Evolutionary conservation across 208 protist species (phyloP).

Genomic region (Angomonas ambiguus): DNA sequence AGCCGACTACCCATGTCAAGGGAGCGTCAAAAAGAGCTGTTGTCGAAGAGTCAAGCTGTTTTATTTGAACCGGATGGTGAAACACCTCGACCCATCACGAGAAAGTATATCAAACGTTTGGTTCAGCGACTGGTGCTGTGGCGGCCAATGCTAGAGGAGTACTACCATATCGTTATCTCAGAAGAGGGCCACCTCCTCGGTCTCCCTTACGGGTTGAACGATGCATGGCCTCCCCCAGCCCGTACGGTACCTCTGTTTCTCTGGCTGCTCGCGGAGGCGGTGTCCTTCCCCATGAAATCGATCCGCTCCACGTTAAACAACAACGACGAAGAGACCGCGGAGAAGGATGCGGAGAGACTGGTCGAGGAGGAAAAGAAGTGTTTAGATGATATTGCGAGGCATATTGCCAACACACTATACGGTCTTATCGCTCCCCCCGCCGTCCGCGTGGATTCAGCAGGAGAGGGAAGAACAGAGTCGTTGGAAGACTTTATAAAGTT

Average conservation of each 20-base stretch:
- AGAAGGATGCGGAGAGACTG: constrained; percentile 23
- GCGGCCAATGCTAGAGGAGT: constrained; percentile 75
- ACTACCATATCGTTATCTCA: constrained; percentile 67
- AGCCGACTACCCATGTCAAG: background rate
- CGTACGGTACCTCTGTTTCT: constrained; percentile 61
- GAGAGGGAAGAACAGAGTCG: background rate
- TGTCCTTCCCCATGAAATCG: constrained; percentile 41
- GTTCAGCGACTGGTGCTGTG: constrained; percentile 44
- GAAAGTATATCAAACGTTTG: constrained; percentile 37
- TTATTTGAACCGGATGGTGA: constrained; percentile 1
- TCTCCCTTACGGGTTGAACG: constrained; percentile 56
- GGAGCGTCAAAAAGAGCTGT: background rate
- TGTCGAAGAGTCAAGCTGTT: background rate
- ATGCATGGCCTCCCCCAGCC: constrained; percentile 61
- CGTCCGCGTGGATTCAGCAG: background rate
- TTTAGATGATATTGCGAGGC: constrained; percentile 60
- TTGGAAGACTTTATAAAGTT: constrained; percentile 38
- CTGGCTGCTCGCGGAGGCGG: constrained; percentile 57
- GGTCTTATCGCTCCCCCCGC: constrained; percentile 16
- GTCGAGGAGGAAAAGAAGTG: constrained; percentile 58
- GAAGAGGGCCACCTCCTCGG: constrained; percentile 36
- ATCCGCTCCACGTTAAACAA: background rate
- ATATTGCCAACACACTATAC: constrained; percentile 72
- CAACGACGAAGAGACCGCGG: background rate
- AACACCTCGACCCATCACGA: constrained; percentile 11